Percentiles rank a stretch among this genome's conserved stretches.
These are phyloP conservation scores for Penicillium macrosclerotiorum DNA, from an alignment of 495 filamentous ascomycete genomes.

Conservation along the genomic window DNA sequence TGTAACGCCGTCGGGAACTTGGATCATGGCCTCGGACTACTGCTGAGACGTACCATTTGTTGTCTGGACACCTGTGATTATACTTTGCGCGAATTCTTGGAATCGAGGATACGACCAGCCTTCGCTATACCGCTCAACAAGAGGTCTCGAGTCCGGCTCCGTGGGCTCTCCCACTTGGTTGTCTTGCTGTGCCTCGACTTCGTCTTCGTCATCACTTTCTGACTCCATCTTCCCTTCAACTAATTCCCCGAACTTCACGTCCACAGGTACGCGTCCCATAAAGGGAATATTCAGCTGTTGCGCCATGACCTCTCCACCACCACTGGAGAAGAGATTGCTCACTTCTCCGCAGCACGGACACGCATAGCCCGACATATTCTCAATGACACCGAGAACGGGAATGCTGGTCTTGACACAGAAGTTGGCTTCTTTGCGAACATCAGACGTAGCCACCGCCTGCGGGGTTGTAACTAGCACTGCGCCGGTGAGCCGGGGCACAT, in stretches of 20 bases:
- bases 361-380: conserved; percentile 97
- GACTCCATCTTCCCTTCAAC: conserved; percentile 58
- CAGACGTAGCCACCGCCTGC: conserved; percentile 87
- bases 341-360: conserved; percentile 94
- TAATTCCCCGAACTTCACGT: conserved; percentile 66
- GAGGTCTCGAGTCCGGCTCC: conserved; percentile 48
- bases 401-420: conserved; percentile 89
- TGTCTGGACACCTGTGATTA: conserved; percentile 47
- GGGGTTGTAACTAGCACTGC: conserved; percentile 96
- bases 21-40: neutral
- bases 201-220: conserved; percentile 35
- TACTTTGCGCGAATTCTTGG: conserved; percentile 58
- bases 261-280: conserved; percentile 84
- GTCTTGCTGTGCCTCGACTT: conserved; percentile 40
- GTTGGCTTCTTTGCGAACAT: conserved; percentile 95
- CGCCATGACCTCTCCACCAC: conserved; percentile 89
- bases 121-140: conserved; percentile 76
- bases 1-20: neutral
- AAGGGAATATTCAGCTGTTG: conserved; percentile 79
- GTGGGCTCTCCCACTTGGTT: conserved; percentile 42
- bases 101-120: conserved; percentile 78
- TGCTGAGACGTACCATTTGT: conserved; percentile 1
- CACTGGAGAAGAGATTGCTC: conserved; percentile 86
- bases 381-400: conserved; percentile 80
- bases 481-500: conserved; percentile 58